A percentile compares a stretch with the other conserved stretches of the same genome.
phyloP scores from a whole-genome alignment of 768 basidiomycete species.

The Termitomyces sp. region DNA sequence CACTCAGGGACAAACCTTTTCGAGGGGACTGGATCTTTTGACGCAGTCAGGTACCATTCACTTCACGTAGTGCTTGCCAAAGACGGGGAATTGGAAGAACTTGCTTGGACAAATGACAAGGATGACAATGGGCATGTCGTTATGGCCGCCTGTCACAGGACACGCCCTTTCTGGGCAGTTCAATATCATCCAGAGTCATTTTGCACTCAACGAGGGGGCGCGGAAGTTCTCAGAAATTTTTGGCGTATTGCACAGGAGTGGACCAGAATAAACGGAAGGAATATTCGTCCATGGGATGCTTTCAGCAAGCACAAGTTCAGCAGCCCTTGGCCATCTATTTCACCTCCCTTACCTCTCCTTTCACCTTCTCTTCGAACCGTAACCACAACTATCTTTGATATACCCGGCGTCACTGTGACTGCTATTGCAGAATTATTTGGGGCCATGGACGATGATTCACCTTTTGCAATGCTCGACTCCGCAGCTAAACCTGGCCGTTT shows the following conservation, averaged over 20 bases:
- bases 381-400: constrained; percentile 33
- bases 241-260: constrained; percentile 65
- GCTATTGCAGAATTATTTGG: constrained; percentile 60
- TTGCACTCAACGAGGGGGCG: constrained; percentile 62
- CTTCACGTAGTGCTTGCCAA: constrained; percentile 53
- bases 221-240: constrained; percentile 68
- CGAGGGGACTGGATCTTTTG: constrained; percentile 43
- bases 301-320: constrained; percentile 34
- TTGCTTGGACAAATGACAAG: constrained; percentile 72
- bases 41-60: constrained; percentile 79
- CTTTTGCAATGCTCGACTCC: constrained; percentile 73
- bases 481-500: constrained; percentile 70
- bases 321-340: constrained; percentile 52
- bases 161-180: constrained; percentile 78
- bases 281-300: constrained; percentile 36
- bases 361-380: constrained; percentile 19
- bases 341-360: constrained; percentile 20
- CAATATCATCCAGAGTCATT: constrained; percentile 90
- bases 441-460: constrained; percentile 49
- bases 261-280: constrained; percentile 36
- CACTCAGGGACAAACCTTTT: constrained; percentile 62
- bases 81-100: constrained; percentile 48
- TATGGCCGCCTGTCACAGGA: constrained; percentile 67
- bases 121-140: constrained; percentile 62
- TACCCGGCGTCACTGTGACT: constrained; percentile 37